These are phyloP conservation scores for Nakazawaea holstii DNA, from an alignment of 805 yeast species.

Conservation along the genomic window DNA sequence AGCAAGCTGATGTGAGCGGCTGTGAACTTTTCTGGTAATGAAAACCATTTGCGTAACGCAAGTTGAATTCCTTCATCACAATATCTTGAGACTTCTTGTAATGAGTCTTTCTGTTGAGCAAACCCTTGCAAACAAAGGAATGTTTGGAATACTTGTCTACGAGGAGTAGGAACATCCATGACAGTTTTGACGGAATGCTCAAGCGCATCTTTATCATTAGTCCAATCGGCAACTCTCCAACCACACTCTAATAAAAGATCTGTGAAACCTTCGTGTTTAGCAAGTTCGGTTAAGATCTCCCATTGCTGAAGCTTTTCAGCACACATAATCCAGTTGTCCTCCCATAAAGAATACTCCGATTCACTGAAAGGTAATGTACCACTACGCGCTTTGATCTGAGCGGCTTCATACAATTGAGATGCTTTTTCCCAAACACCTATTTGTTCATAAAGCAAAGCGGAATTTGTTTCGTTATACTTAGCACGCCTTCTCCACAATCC, in stretches of 20 bases:
- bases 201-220: conserved; percentile 86
- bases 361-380: conserved; percentile 95
- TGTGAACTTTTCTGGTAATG: conserved; percentile 67
- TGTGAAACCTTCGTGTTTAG: conserved; percentile 96
- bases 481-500: conserved; percentile 98
- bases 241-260: conserved; percentile 96
- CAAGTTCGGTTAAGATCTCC: conserved; percentile 94
- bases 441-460: conserved; percentile 92
- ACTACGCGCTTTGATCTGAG: conserved; percentile 93
- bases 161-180: conserved; percentile 98
- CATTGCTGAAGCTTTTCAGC: conserved; percentile 97
- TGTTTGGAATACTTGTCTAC: conserved; percentile 93
- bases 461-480: conserved; percentile 86
- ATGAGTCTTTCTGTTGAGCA: conserved; percentile 83
- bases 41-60: conserved; percentile 88
- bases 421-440: conserved; percentile 94
- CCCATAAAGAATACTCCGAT: conserved; percentile 94
- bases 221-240: conserved; percentile 99
- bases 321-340: conserved; percentile 96
- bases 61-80: conserved; percentile 97
- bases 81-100: conserved; percentile 76
- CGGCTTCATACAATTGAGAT: conserved; percentile 87
- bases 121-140: conserved; percentile 89
- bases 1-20: conserved; percentile 84
- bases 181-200: conserved; percentile 93